These are phyloP conservation scores for Trifolium dubium DNA, from an alignment of 306 rosid genomes.

Conservation along the genomic window DNA sequence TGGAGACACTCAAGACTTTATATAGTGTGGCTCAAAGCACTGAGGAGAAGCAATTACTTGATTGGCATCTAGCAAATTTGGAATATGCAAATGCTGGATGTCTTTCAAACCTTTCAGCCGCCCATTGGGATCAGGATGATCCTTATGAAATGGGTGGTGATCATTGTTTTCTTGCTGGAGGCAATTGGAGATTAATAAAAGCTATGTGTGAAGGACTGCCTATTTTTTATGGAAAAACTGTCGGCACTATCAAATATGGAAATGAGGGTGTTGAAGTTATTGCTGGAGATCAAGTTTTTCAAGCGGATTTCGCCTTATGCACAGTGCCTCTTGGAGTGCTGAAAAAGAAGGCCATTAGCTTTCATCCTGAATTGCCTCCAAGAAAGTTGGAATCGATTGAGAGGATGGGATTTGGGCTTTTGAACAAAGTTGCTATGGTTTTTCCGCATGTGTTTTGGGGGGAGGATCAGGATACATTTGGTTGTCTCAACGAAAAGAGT, in stretches of 20 bases:
- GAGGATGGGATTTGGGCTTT: slow-evolving; percentile 89
- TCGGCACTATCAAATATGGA: slow-evolving; percentile 68
- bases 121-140: slow-evolving; percentile 97
- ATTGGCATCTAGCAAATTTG: slow-evolving; percentile 95
- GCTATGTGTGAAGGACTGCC: slow-evolving; percentile 85
- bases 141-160: slow-evolving; percentile 99
- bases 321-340: slow-evolving; percentile 96
- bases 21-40: slow-evolving; percentile 68
- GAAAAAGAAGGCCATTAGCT: slow-evolving; percentile 62
- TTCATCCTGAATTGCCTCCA: slow-evolving; percentile 83
- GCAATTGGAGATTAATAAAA: slow-evolving; percentile 84
- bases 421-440: slow-evolving; percentile 92
- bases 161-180: slow-evolving; percentile 97
- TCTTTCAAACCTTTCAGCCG: slow-evolving; percentile 88
- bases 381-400: slow-evolving; percentile 82
- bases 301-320: slow-evolving; percentile 77
- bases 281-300: slow-evolving; percentile 76
- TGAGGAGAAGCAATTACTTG: slow-evolving; percentile 82
- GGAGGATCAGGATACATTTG: slow-evolving; percentile 92
- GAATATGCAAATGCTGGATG: slow-evolving; percentile 99
- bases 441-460: slow-evolving; percentile 97
- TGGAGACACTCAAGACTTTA: slow-evolving; percentile 75
- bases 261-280: slow-evolving; percentile 72
- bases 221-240: slow-evolving; percentile 74
- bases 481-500: slow-evolving; percentile 76